Conservation (phyloP, 1,284 basidiomycete genomes). For the Ganoderma multipileum region DNA sequence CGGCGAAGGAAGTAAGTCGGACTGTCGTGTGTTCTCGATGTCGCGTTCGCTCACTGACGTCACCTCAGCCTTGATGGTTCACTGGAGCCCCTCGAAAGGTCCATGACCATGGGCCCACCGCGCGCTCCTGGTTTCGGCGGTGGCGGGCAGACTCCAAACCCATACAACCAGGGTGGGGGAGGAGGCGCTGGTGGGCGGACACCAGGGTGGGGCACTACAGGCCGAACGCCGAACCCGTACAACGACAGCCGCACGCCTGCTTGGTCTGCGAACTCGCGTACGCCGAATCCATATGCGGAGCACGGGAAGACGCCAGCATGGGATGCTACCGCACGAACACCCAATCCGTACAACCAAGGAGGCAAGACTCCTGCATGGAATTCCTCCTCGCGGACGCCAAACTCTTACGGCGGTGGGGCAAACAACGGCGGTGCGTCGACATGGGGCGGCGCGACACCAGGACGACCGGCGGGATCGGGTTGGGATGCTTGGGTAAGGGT, state of each 20-base stretch:
- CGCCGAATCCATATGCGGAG: constrained; percentile 75
- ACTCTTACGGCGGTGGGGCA: constrained; percentile 59
- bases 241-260: constrained; percentile 62
- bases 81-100: constrained; percentile 52
- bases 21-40: background rate
- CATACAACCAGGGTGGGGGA: constrained; percentile 37
- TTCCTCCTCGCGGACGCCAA: constrained; percentile 67
- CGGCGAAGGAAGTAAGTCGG: constrained; percentile 77
- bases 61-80: constrained; percentile 58
- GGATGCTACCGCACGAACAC: constrained; percentile 58
- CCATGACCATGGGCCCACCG: constrained; percentile 44
- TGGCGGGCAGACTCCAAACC: constrained; percentile 43
- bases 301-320: constrained; percentile 70
- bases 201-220: constrained; percentile 43
- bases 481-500: constrained; percentile 34
- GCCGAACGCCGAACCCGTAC: constrained; percentile 77
- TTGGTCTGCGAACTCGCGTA: constrained; percentile 64
- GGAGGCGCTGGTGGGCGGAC: constrained; percentile 40
- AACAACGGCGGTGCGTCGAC: constrained; percentile 32
- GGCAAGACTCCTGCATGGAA: constrained; percentile 66
- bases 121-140: constrained; percentile 27
- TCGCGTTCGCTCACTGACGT: background rate
- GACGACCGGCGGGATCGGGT: constrained; percentile 28
- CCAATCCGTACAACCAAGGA: constrained; percentile 66
- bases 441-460: constrained; percentile 44